Conservation (phyloP, 1,139 yeast genomes). For the Debaryomyces subglobosus region DNA sequence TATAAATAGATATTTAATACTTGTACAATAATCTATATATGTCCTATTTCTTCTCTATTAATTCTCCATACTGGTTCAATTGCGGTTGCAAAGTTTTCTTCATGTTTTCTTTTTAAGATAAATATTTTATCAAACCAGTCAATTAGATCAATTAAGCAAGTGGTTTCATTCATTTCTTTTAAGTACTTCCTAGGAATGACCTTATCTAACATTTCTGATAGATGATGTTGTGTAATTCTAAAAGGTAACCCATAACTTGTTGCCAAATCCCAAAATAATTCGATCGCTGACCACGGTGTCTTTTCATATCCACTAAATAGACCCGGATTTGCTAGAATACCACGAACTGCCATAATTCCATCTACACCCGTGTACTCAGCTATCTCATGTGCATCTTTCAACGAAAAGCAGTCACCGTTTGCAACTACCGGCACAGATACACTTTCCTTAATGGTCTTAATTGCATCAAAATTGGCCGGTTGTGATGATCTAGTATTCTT, state of each 20-base stretch:
- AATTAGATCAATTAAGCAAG: constrained; percentile 61
- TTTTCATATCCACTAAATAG: constrained; percentile 69
- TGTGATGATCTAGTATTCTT: constrained; percentile 80
- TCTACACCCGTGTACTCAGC: constrained; percentile 72
- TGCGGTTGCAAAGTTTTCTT: constrained; percentile 66
- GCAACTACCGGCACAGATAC: constrained; percentile 85
- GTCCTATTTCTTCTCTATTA: constrained; percentile 32
- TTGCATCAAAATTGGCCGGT: constrained; percentile 85
- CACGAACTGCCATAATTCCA: constrained; percentile 96
- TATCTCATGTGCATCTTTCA: constrained; percentile 64
- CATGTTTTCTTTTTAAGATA: constrained; percentile 64
- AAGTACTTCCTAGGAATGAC: constrained; percentile 56
- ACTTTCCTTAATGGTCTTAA: constrained; percentile 60
- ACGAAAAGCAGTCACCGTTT: constrained; percentile 86
- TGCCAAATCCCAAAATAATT: constrained; percentile 76
- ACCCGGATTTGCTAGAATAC: constrained; percentile 84
- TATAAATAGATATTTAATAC: constrained; percentile 4
- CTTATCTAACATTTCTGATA: constrained; percentile 80
- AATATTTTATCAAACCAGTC: constrained; percentile 83
- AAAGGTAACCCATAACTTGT: constrained; percentile 83
- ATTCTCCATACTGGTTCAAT: constrained; percentile 57
- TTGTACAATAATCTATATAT: constrained; percentile 21
- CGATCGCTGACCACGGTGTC: constrained; percentile 93
- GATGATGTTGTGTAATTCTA: constrained; percentile 82
- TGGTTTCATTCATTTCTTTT: constrained; percentile 66